Evolutionary conservation across 768 basidiomycete genomes (phyloP), one percentile per base, ranked within the genome.

Genomic region (Boletellus ananas): DNA sequence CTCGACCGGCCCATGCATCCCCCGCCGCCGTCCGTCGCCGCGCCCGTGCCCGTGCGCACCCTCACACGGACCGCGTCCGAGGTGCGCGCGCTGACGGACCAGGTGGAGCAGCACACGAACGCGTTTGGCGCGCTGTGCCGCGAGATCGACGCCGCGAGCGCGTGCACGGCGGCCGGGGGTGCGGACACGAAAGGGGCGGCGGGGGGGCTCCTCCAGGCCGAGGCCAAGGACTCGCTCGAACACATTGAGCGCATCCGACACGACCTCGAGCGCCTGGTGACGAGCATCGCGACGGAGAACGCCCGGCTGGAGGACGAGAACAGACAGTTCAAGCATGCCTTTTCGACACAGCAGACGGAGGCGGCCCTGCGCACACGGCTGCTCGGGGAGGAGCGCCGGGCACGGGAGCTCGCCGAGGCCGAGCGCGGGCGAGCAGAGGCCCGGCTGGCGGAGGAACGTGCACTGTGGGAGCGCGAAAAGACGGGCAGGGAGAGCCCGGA

Each of bases 51-150:
- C 11, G 58, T 67, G 7, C 62, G 77, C 43, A 77, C 80, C 0
- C 61, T 65, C 4, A 78, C 78, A 1, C 74, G 29, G 8, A 11
- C 76, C 1, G 62, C 57, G 10, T 78, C 78, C 43, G 64, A 79
- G 9, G 71, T 70, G 44, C 67, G 70, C 16, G 77, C 78, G 37
- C 62, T 79, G 3, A 67, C 69, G 42, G 72, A 70, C 45, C 73
- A 76, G 58, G 67, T 71, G 16, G 61, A 69, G 44, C 67, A 69
- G 31, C 74, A 77, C 51, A 62, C 72, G 23, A 64, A 71, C 40
- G 76, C 79, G 50, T 62, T 80, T 52, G 62, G 61, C 17, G 60
- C 60, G 2, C 60, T 83, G 9, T 67, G 72, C 49, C 57, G 61
- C 9, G 74, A 75, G 46, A 76, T 76, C 63, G 64, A 72, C 51